Evolutionary conservation across 2,329 filamentous ascomycete species (phyloP).

Genomic region (Fusarium hostae): DNA sequence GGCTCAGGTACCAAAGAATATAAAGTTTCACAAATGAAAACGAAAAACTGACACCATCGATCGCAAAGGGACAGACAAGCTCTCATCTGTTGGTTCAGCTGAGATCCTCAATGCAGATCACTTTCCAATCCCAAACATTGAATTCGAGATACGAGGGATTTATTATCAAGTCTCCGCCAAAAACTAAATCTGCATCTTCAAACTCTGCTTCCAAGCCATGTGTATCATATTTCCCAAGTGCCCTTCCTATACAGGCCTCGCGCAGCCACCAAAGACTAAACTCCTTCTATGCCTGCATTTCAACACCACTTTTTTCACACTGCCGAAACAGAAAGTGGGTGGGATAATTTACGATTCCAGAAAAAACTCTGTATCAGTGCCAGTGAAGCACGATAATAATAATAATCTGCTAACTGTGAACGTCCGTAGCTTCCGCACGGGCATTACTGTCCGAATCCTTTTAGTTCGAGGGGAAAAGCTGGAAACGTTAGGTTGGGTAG

Average conservation of each 20-base stretch:
- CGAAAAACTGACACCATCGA: background rate
- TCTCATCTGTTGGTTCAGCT: background rate
- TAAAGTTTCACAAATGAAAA: background rate
- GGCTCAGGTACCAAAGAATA: conserved; percentile 8
- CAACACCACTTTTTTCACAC: background rate
- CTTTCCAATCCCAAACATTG: background rate
- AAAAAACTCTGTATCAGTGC: background rate
- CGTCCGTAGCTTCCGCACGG: background rate
- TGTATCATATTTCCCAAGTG: conserved; percentile 2
- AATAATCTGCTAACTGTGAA: background rate
- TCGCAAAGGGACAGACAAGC: background rate
- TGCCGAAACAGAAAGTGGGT: conserved; percentile 2
- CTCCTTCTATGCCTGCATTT: background rate
- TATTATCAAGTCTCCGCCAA: background rate
- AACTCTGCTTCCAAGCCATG: conserved; percentile 9
- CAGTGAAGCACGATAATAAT: background rate
- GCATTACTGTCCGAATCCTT: background rate
- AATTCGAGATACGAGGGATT: background rate
- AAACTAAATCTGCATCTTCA: background rate
- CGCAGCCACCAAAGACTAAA: conserved; percentile 2
- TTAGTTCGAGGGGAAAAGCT: background rate
- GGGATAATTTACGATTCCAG: conserved; percentile 8
- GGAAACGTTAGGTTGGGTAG: background rate
- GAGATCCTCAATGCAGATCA: background rate
- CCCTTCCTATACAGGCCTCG: background rate